phyloP scores from a whole-genome alignment of 2,329 filamentous ascomycete genomes.

The Fusarium newnesense region DNA sequence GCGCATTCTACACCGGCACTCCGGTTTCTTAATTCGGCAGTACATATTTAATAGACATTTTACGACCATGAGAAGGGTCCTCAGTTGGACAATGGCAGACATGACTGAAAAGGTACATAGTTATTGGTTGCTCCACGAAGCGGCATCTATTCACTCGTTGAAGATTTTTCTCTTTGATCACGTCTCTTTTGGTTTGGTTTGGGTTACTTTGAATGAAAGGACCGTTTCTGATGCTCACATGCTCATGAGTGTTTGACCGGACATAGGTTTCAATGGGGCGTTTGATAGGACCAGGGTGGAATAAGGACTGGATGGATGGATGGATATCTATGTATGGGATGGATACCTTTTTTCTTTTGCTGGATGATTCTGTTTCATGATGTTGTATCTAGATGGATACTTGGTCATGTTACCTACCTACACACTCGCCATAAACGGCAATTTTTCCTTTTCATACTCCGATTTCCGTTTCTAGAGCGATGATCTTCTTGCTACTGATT shows the following conservation, averaged over 20 bases:
- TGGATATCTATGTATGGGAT: not conserved
- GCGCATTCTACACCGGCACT: slow-evolving; percentile 14
- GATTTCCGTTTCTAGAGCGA: not conserved
- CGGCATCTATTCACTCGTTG: slow-evolving; percentile 31
- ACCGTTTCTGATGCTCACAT: slow-evolving; percentile 26
- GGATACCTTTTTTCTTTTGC: slow-evolving; percentile 35
- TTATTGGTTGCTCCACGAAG: slow-evolving; percentile 16
- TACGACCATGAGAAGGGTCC: slow-evolving; percentile 39
- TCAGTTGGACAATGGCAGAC: slow-evolving; percentile 26
- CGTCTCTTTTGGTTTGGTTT: slow-evolving; percentile 24
- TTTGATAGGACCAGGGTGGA: slow-evolving; percentile 38
- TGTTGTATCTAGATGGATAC: slow-evolving; percentile 45
- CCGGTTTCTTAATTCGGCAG: slow-evolving; percentile 43
- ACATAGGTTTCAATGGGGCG: slow-evolving; percentile 33
- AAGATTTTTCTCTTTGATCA: slow-evolving; percentile 27
- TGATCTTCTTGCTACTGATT: not conserved
- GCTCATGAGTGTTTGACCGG: not conserved
- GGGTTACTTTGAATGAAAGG: slow-evolving; percentile 18
- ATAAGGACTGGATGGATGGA: slow-evolving; percentile 20
- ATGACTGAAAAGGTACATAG: slow-evolving; percentile 26
- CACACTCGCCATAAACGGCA: slow-evolving; percentile 40
- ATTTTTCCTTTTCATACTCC: slow-evolving; percentile 28
- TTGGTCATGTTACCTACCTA: slow-evolving; percentile 4
- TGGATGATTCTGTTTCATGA: slow-evolving; percentile 39
- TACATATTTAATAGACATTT: slow-evolving; percentile 48